Base-by-base conservation (phyloP, 805 yeast genomes). In the Candida oleophila region DNA sequence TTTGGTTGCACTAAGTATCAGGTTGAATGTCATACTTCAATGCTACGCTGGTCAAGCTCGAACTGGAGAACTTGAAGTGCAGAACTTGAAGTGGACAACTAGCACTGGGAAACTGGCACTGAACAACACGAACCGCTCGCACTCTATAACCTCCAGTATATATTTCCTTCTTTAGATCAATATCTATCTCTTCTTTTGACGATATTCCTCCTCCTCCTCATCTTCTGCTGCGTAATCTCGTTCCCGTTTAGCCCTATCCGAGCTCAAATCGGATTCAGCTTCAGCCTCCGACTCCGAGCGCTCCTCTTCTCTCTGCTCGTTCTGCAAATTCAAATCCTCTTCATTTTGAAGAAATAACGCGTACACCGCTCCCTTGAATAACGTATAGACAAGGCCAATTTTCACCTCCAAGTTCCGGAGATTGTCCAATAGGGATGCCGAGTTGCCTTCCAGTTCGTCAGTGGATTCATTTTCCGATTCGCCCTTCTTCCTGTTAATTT, bases 361-460 rank as follows among this genome's bases (percentile, higher is more conserved):
- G 57, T 85, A 85, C 3, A 85, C 88, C 3, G 89, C 85, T 3
- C 87, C 84, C 52, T 83, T 82, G 62, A 85, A 76, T 38, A 83
- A 61, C 1, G 89, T 84, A 43, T 82, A 81, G 3, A 85, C 85
- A 44, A 84, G 62, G 1, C 85, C 83, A 11, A 82, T 70, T 52
- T 83, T 83, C 50, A 79, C 71, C 54, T 85, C 91, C 43, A 85
- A 71, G 20, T 71, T 77, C 22, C 89, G 70, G 52, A 85, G 61
- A 50, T 79, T 78, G 32, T 77, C 80, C 22, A 68, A 51, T 37
- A 74, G 53, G 19, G 60, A 59, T 44, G 63, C 65, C 3, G 71
- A 68, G 11, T 62, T 41, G 38, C 62, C 50, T 18, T 45, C 46
- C 32, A 40, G 45, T 25, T 39, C 39, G 21, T 35, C 41, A n/a